phyloP scores from a whole-genome alignment of 306 rosid species.

The Aeschynomene evenia region DNA sequence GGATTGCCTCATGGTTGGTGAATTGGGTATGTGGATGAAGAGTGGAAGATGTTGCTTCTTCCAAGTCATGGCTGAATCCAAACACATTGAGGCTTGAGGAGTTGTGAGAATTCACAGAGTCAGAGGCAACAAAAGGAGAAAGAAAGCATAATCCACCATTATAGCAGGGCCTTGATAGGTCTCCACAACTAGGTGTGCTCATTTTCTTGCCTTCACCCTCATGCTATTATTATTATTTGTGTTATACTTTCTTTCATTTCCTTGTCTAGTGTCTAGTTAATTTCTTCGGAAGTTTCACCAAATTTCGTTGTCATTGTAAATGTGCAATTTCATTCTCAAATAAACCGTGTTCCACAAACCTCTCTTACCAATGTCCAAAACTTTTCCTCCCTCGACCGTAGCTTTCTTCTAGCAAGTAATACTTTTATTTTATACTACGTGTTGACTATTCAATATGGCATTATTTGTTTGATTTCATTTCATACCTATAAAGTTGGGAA shows the following conservation, averaged over 20 bases:
- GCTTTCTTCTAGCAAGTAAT: background rate
- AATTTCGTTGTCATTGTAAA: background rate
- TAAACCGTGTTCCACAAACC: background rate
- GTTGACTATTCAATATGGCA: background rate
- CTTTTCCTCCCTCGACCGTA: background rate
- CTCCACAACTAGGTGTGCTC: conserved; percentile 43
- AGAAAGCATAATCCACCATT: conserved; percentile 48
- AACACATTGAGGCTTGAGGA: conserved; percentile 25
- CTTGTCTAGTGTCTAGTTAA: background rate
- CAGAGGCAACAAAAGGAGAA: conserved; percentile 29
- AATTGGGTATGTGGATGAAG: conserved; percentile 50
- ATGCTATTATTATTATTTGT: background rate
- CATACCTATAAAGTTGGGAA: background rate
- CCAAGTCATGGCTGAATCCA: conserved; percentile 34
- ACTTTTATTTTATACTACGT: background rate
- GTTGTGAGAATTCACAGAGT: background rate
- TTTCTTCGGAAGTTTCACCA: background rate
- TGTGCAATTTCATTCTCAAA: background rate
- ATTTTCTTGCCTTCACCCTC: conserved; percentile 27
- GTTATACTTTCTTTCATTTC: background rate
- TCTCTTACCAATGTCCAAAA: background rate
- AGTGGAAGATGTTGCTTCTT: conserved; percentile 41
- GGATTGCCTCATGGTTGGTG: conserved; percentile 67
- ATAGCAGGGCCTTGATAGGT: conserved; percentile 45
- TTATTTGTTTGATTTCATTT: background rate